Base-by-base conservation (phyloP, 2,329 filamentous ascomycete species). In the Venturia asperata region DNA sequence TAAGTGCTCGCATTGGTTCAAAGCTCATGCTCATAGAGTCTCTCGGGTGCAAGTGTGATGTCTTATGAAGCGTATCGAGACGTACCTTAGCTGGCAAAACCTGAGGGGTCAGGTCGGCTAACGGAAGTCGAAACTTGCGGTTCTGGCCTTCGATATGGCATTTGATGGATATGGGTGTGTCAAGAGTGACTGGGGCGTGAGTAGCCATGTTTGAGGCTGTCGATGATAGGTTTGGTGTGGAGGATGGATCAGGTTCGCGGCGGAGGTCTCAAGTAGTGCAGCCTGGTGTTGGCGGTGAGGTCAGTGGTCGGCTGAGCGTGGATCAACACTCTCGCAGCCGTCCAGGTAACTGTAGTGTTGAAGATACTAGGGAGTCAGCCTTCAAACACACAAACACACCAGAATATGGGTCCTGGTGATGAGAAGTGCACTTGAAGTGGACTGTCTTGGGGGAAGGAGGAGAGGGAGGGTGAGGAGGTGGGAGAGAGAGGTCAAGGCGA, bases 61-160 rank as follows among this genome's bases (percentile, higher is more conserved):
- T 41, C n/a, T 19, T 30, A n/a, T 43, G 63, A 42, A 58, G 61
- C 55, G 64, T 58, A 62, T 70, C 37, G 52, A 34, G 24, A 84
- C 89, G 75, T 84, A 97, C 94, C 85, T 93, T 95, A 72, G 86
- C 81, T 71, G 92, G 91, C 47, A 99, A 85, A 60, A 86, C 82
- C 68, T 80, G 81, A 62, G 89, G 85, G 68, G 85, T 86, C 65
- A 97, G 87, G 70, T 97, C 93, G 74, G 87, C 87, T 73, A 97
- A 84, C 65, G 91, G 89, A 69, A 97, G 83, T 83, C 96, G 97
- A 80, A 95, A 90, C 71, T 92, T 89, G 72, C 89, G 87, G 72
- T 87, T 89, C 72, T 79, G 80, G 67, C 90, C 90, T 73, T 92
- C 86, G 73, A 89, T 86, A 72, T 85, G 84, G 73, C 96, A 83